Evolutionary conservation across 192 early-diverging fungal species (phyloP), one percentile per base, ranked within the genome.

Genomic region (Linnemannia exigua): DNA sequence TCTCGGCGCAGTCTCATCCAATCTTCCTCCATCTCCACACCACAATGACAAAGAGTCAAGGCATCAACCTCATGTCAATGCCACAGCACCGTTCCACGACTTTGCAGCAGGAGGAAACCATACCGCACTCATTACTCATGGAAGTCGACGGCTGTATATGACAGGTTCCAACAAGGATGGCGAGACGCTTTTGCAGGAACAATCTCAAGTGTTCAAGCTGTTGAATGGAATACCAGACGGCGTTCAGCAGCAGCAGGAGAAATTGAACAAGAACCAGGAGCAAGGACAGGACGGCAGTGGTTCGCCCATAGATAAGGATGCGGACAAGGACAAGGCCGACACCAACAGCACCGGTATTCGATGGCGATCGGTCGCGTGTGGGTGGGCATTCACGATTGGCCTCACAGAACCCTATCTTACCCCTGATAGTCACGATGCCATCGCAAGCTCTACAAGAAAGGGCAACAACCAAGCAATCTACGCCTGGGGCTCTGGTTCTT

Each of bases 31-130:
- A 19, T 15, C 48, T 20, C 58, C 22, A 37, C 54, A 75, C 74
- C 5, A 66, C 38, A 33, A 38, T 19, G 3, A 36, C n/a, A n/a
- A n/a, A n/a, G 15, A 38, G 61, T 16, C 44, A 31, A 70, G 41
- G 41, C 3, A 11, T 69, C 61, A 63, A 44, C 44, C 71, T 11
- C 70, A 48, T 48, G 41, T 71, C 41, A 38, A 44, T 28, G 38
- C 58, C 25, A 8, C 15, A 37, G 37, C 51, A 7, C 80, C 84
- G 69, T 83, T 88, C 33, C 71, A 63, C 19, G 69, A 69, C 36
- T 88, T 94, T 61, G 61, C 88, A 12, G 91, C 92, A n/a, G 95
- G 95, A n/a, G 91, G 93, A 5, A 95, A 95, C 77, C 95, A 95
- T 78, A 87, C 93, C 3, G 92, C 91, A 1, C n/a, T 92, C 19